phyloP scores from a whole-genome alignment of 495 filamentous ascomycete genomes.

The Aspergillus diversus region DNA sequence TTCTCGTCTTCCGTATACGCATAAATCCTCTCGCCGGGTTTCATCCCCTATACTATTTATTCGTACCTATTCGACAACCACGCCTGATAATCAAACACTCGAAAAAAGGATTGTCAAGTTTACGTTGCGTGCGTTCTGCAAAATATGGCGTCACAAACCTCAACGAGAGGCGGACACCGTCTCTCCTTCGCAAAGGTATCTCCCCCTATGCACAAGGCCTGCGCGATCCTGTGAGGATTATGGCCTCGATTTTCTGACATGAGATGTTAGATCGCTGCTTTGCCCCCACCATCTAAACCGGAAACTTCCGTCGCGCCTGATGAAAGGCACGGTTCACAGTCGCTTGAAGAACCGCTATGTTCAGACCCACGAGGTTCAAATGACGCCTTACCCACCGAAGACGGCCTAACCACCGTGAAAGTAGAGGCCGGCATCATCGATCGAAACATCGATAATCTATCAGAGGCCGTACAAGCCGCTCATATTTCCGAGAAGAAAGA shows the following conservation, averaged over 20 bases:
- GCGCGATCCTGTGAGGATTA: neutral
- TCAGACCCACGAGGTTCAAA: conserved; percentile 27
- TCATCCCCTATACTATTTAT: conserved; percentile 26
- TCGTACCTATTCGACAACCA: conserved; percentile 18
- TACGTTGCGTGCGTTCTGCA: conserved; percentile 15
- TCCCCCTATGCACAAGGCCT: neutral
- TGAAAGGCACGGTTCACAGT: conserved; percentile 31
- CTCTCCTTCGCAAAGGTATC: conserved; percentile 54
- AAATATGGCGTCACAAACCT: conserved; percentile 43
- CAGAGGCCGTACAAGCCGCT: conserved; percentile 40
- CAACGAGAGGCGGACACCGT: conserved; percentile 35
- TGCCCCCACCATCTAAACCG: conserved; percentile 39
- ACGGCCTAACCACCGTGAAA: conserved; percentile 24
- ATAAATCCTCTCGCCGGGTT: conserved; percentile 26
- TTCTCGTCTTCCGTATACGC: conserved; percentile 23
- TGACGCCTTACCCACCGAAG: conserved; percentile 26
- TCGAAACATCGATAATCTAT: conserved; percentile 37
- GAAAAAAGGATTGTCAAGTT: conserved; percentile 18
- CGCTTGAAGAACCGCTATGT: conserved; percentile 22
- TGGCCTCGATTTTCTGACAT: conserved; percentile 11
- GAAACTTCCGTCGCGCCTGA: conserved; percentile 32
- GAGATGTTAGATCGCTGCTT: conserved; percentile 45
- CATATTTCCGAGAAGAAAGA: conserved; percentile 36
- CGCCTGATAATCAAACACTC: conserved; percentile 10
- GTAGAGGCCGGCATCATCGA: conserved; percentile 28